Percentiles rank a stretch among this genome's conserved stretches.
phyloP scores from a whole-genome alignment of 129 eudicot genomes.

The Silybum marianum region DNA sequence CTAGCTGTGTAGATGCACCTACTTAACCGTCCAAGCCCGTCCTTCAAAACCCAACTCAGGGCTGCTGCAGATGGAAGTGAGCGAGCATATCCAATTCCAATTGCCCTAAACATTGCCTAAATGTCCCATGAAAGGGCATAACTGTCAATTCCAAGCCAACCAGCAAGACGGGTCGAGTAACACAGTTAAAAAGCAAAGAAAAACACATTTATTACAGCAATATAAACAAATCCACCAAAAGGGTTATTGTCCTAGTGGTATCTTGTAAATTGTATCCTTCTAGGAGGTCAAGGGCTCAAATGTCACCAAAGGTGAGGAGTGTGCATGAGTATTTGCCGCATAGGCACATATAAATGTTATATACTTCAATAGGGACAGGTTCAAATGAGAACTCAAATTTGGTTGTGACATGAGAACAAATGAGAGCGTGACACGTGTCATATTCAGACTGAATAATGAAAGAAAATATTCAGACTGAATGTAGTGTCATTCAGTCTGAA shows the following conservation, averaged over 20 bases:
- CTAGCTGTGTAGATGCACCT: slow-evolving; percentile 94
- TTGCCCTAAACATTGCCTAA: slow-evolving; percentile 97
- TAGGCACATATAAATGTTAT: background rate
- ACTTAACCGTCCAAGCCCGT: slow-evolving; percentile 89
- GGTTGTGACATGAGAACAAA: no score
- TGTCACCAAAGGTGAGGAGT: background rate
- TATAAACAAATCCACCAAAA: background rate
- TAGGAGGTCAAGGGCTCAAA: background rate
- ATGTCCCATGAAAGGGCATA: background rate
- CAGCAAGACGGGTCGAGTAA: background rate
- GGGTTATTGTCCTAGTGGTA: background rate
- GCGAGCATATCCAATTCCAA: slow-evolving; percentile 82
- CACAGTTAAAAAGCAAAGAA: background rate
- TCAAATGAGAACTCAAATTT: no score
- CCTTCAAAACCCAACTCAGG: slow-evolving; percentile 93
- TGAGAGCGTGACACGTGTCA: no score
- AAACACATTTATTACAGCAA: background rate
- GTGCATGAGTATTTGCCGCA: background rate
- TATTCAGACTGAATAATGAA: no score
- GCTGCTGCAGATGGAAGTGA: slow-evolving; percentile 98
- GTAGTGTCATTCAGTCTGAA: no score
- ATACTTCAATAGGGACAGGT: background rate
- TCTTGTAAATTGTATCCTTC: background rate
- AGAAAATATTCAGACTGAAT: no score
- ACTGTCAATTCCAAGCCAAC: background rate